phyloP scores from a whole-genome alignment of 805 yeast genomes.

The Monosporozyma aerobia region DNA sequence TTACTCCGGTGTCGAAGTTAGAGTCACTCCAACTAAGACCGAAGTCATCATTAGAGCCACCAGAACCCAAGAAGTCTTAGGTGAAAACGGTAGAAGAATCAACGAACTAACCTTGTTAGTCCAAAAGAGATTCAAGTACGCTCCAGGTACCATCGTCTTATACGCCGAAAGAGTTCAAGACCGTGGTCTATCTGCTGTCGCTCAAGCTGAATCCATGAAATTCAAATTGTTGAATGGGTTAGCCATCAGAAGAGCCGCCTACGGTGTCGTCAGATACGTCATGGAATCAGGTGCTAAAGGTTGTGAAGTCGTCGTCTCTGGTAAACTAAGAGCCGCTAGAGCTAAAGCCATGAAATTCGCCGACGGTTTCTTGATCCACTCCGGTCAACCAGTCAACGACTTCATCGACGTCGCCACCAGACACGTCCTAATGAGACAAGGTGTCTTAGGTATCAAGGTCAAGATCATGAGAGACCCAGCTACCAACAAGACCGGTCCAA shows the following conservation, averaged over 20 bases:
- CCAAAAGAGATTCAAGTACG: conserved; percentile 97
- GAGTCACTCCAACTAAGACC: conserved; percentile 96
- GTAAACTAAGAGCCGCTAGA: conserved; percentile 99
- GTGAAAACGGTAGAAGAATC: conserved; percentile 99
- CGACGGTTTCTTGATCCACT: conserved; percentile 99
- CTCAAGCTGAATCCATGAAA: conserved; percentile 98
- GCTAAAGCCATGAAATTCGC: conserved; percentile 99
- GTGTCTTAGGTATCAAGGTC: conserved; percentile 99
- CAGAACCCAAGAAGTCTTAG: conserved; percentile 96
- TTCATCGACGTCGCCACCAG: conserved; percentile 98
- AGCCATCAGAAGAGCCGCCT: conserved; percentile 99
- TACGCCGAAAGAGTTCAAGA: conserved; percentile 99
- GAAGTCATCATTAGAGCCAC: conserved; percentile 98
- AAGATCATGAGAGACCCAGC: conserved; percentile 99
- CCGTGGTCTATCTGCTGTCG: conserved; percentile 99
- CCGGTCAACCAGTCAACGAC: conserved; percentile 99
- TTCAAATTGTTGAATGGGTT: conserved; percentile 97
- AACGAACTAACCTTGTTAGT: conserved; percentile 95
- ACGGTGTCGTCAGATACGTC: conserved; percentile 99
- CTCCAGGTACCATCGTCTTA: conserved; percentile 86
- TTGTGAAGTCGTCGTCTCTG: conserved; percentile 99
- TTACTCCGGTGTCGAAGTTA: conserved; percentile 99
- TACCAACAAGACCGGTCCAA: conserved; percentile 75
- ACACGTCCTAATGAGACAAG: conserved; percentile 99
- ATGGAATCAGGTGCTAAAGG: conserved; percentile 99